Base-by-base conservation (phyloP, 345 rosid species). In the Arabis hirsuta region DNA sequence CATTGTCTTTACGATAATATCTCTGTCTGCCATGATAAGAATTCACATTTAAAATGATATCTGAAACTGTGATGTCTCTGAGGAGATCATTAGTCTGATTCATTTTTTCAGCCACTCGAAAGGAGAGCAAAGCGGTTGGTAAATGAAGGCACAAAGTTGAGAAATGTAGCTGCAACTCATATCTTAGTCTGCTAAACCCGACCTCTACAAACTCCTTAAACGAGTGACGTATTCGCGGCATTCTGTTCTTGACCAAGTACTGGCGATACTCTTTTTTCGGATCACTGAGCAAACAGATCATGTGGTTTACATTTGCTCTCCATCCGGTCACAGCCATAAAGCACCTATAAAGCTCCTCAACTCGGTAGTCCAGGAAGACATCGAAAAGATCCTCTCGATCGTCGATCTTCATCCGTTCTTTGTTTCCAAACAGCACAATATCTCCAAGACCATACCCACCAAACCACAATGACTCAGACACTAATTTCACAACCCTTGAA, bases 281-380 rank as follows among this genome's bases (percentile, higher is more conserved):
- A 70, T 81, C 71, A 66, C 41, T 67, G 13, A 85, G 82, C 34
- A 85, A 81, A 43, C 7, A 5, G 45, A 73, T 80, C 81, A 79
- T 61, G 9, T 62, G 54, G 4, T 14, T 43, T 9, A 74, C 69
- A 64, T 60, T 72, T 31, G 57, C 55, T 32, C 62, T 71, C 87
- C 87, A 85, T 1, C 87, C 90, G 5, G 48, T 31, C n/a, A 1
- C 0, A n/a, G 77, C 62, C 5, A 14, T 36, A 57, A 83, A 69
- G 32, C 84, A 83, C 1, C 27, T 0, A 0, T 9, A 0, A 6
- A 85, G 81, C 60, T 50, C 14, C 1, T 78, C 51, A 16, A 42
- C 83, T 22, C 87, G 82, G 62, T 78, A 4, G 0, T 78, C 85
- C 24, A 85, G 78, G 52, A 72, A 82, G 4, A 83, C 73, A 70